Evolutionary conservation across 768 basidiomycete genomes (phyloP).

Genomic region (Suillus alpinus): DNA sequence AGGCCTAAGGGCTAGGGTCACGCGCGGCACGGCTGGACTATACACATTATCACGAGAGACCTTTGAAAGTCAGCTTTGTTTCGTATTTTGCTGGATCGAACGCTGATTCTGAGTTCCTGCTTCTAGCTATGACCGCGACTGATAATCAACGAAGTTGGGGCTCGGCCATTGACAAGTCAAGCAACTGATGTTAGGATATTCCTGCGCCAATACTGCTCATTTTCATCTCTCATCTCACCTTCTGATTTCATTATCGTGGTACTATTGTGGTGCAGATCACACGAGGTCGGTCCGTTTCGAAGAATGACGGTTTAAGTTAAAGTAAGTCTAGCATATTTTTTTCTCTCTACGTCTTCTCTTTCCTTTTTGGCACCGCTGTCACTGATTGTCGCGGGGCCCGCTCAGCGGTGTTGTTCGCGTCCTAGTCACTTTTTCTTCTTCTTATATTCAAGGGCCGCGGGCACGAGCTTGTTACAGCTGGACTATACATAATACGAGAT

Average conservation of each 20-base stretch:
- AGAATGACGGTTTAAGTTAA: not conserved
- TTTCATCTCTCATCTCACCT: not conserved
- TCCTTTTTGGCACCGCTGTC: not conserved
- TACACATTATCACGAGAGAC: too few relatives aligned
- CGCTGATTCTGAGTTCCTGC: not conserved
- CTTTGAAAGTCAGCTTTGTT: not conserved
- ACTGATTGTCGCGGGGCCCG: not conserved
- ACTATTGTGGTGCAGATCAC: not conserved
- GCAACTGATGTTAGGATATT: not conserved
- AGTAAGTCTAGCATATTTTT: not conserved
- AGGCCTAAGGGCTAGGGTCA: not conserved
- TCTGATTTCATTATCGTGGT: not conserved
- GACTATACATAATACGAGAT: not conserved
- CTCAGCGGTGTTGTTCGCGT: not conserved
- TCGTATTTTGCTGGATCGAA: not conserved
- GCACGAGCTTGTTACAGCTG: not conserved
- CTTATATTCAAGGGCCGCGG: not conserved
- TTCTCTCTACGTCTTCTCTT: not conserved
- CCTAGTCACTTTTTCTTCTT: not conserved
- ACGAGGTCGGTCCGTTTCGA: not conserved
- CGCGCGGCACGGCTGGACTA: not conserved
- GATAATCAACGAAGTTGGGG: too few relatives aligned
- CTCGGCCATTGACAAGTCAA: not conserved
- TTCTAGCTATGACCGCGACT: not conserved
- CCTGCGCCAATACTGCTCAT: too few relatives aligned